Conservation (phyloP, 495 filamentous ascomycete genomes). For the Hypoxylon fuscum region DNA sequence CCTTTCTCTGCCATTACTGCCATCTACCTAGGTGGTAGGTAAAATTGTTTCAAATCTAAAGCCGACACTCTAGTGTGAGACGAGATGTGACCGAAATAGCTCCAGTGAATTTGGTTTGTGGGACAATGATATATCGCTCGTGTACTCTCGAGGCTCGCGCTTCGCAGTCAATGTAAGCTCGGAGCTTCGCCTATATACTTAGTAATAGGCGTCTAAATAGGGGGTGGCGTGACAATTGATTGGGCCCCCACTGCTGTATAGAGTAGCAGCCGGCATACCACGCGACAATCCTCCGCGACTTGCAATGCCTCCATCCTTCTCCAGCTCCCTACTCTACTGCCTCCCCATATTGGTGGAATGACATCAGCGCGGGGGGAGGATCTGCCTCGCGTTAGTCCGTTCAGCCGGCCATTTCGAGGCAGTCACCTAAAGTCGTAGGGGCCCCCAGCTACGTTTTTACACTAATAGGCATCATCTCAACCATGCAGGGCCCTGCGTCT, state of each 20-base stretch:
- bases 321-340: too few species aligned
- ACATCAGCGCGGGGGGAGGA: conserved; percentile 14
- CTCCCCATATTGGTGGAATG: conserved; percentile 5
- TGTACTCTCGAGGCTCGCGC: background rate
- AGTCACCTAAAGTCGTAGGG: background rate
- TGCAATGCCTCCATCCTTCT: background rate
- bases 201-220: too few species aligned
- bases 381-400: background rate
- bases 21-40: too few species aligned
- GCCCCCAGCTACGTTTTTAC: too few species aligned
- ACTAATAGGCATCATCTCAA: conserved; percentile 18
- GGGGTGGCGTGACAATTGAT: conserved; percentile 3
- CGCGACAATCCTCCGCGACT: background rate
- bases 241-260: conserved; percentile 5
- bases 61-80: too few species aligned
- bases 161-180: background rate
- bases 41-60: too few species aligned
- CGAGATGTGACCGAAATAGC: too few species aligned
- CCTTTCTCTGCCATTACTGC: too few species aligned
- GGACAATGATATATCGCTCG: background rate
- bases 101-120: background rate
- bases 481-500: conserved; percentile 22
- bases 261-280: background rate
- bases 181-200: too few species aligned
- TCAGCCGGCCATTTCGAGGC: conserved; percentile 14